These are phyloP conservation scores for Alloteropsis angusta DNA, from an alignment of 202 grass and related monocot species.

Conservation along the genomic window DNA sequence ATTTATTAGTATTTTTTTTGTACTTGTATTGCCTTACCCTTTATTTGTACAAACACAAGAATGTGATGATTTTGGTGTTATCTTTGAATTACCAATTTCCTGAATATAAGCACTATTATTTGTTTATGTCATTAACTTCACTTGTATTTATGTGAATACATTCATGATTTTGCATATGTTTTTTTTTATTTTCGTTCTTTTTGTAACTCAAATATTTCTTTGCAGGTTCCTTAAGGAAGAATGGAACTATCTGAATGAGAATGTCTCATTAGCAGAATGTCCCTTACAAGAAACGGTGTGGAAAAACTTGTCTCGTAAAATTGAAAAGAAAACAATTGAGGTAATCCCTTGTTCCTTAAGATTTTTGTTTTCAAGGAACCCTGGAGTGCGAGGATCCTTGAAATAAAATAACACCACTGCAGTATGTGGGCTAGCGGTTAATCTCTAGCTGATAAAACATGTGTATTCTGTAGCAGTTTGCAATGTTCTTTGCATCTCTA, in stretches of 20 bases:
- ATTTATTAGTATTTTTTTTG: background rate
- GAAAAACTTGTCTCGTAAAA: conserved; percentile 61
- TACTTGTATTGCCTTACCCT: background rate
- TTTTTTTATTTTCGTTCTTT: conserved; percentile 13
- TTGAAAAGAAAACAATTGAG: conserved; percentile 48
- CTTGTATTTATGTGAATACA: background rate
- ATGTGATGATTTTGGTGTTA: background rate
- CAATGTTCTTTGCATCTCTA: background rate
- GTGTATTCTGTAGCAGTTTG: background rate
- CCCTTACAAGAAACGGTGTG: conserved; percentile 55
- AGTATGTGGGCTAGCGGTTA: background rate
- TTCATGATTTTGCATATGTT: background rate
- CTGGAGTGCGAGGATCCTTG: background rate
- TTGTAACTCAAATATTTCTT: conserved; percentile 11
- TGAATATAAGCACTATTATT: background rate
- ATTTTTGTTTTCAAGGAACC: background rate
- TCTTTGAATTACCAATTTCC: background rate
- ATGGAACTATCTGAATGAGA: conserved; percentile 68
- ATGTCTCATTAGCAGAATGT: conserved; percentile 29
- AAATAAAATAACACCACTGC: conserved; percentile 11
- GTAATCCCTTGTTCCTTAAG: conserved; percentile 28
- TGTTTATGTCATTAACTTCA: background rate
- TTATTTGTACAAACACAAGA: background rate
- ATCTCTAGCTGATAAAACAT: background rate
- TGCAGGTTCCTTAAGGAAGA: conserved; percentile 84